phyloP scores from a whole-genome alignment of 108 stramenopile species.

The Hondaea fermentalgiana region DNA sequence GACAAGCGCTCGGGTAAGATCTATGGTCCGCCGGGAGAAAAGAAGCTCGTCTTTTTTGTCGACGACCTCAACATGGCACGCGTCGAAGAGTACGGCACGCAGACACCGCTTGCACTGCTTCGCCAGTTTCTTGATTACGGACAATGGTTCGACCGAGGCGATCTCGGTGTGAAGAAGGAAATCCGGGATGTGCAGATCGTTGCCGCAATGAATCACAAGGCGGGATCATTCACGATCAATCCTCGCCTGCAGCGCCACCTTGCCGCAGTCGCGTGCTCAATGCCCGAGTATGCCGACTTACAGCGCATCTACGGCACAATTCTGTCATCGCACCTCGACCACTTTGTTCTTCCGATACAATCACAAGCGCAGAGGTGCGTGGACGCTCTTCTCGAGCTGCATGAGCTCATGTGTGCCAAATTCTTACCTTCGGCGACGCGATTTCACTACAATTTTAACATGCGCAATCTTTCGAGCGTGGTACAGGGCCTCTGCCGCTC shows the following conservation, averaged over 20 bases:
- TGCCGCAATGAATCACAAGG: conserved; percentile 35
- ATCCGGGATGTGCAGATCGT: conserved; percentile 32
- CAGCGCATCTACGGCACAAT: conserved; percentile 29
- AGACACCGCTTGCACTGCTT: conserved; percentile 38
- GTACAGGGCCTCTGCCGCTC: conserved; percentile 23
- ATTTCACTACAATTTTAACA: conserved; percentile 46
- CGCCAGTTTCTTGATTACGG: conserved; percentile 35
- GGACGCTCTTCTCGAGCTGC: conserved; percentile 30
- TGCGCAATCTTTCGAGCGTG: conserved; percentile 32
- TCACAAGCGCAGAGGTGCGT: not conserved
- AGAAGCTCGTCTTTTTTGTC: conserved; percentile 31
- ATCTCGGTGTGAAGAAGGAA: conserved; percentile 29
- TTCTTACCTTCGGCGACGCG: conserved; percentile 38
- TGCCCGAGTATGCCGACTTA: conserved; percentile 30
- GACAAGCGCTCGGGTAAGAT: conserved; percentile 41
- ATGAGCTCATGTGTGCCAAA: conserved; percentile 12
- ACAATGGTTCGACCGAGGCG: conserved; percentile 35
- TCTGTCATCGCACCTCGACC: conserved; percentile 24
- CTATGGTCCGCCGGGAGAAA: conserved; percentile 35
- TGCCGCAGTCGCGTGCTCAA: conserved; percentile 18
- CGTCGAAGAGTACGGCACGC: conserved; percentile 45
- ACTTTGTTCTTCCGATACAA: conserved; percentile 1
- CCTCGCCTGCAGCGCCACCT: conserved; percentile 42
- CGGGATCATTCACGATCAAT: conserved; percentile 30
- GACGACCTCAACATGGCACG: conserved; percentile 42